These are phyloP conservation scores for Tolypocladium ovalisporum DNA, from an alignment of 2,329 filamentous ascomycete genomes.

Conservation along the genomic window DNA sequence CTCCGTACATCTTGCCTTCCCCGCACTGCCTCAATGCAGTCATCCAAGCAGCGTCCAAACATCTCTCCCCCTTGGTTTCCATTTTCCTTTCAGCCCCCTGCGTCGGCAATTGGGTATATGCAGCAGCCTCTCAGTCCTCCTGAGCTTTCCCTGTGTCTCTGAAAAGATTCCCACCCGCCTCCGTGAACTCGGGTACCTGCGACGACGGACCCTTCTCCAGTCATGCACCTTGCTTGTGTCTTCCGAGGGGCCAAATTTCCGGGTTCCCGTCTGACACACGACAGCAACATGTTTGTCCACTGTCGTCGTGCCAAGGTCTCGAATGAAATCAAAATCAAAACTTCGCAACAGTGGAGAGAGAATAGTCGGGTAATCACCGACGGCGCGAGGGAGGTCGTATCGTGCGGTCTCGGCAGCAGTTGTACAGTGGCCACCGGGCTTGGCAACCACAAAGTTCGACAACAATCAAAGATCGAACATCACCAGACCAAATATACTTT, in stretches of 20 bases:
- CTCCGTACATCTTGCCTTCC: neutral
- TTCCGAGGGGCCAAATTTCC: neutral
- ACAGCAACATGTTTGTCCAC: neutral
- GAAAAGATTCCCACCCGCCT: neutral
- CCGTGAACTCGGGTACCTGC: neutral
- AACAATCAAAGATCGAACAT: neutral
- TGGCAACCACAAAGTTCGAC: neutral
- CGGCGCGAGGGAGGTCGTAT: neutral
- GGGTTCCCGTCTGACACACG: neutral
- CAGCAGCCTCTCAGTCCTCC: constrained; percentile 7
- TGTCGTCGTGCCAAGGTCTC: neutral
- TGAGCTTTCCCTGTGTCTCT: neutral
- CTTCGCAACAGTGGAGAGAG: neutral
- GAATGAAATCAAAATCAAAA: neutral
- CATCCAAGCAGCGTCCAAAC: neutral
- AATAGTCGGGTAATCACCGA: neutral
- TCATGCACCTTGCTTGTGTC: neutral
- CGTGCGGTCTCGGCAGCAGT: constrained; percentile 1
- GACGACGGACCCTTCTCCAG: neutral
- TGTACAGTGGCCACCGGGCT: constrained; percentile 5
- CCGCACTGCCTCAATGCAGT: neutral
- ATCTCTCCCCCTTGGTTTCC: neutral
- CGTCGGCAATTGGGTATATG: constrained; percentile 22
- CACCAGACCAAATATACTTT: neutral
- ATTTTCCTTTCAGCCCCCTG: constrained; percentile 3